Base-by-base conservation (phyloP, 768 basidiomycete genomes). In the Galerina sulciceps region DNA sequence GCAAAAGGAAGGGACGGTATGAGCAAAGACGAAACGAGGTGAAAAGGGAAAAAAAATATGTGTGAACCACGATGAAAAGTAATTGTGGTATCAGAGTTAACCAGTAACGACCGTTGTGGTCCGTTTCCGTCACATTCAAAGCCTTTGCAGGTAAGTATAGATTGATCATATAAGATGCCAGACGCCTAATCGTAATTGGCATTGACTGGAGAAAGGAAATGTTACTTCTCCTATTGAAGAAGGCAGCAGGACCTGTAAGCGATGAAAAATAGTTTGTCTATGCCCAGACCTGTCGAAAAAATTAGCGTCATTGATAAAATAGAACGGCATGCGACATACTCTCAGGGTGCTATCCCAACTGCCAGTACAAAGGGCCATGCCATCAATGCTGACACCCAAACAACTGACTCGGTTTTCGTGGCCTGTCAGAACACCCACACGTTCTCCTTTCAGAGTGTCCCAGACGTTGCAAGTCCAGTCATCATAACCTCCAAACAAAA, bases 391-490 rank as follows among this genome's bases (percentile, higher is more conserved):
- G 64, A 99, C 97, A 54, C 96, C 96, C 65, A 99, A 76, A 80
- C 97, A 99, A 69, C 90, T 93, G 65, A 99, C 95, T 63, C 96
- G 82, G 81, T 99, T 99, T 82, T 99, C 96, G 69, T 99, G 96
- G 15, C 97, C 96, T 37, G 95, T 94, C 60, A 99, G 77, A 52
- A 99, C 97, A 57, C 96, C 96, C 40, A 99, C 95, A 55, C 96
- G 91, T 74, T 99, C 96, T 55, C 97, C 97, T 76, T 96, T 97
- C 69, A 99, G 82, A 26, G 96, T 98, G 73, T 99, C 96, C 96
- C 96, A 99, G 51, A 99, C 96, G 71, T 99, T 99, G 81, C 94
- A 96, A 65, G 97, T 99, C 93, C 97, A 99, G 72, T 99, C 96
- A 75, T 99, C 96, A 72, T 99, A 99, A 41, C 96, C 96, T 63